A percentile compares a stretch with the other conserved stretches of the same genome.
Evolutionary conservation across 2,329 filamentous ascomycete species (phyloP).

Genomic region (Incumbomyces lentus): DNA sequence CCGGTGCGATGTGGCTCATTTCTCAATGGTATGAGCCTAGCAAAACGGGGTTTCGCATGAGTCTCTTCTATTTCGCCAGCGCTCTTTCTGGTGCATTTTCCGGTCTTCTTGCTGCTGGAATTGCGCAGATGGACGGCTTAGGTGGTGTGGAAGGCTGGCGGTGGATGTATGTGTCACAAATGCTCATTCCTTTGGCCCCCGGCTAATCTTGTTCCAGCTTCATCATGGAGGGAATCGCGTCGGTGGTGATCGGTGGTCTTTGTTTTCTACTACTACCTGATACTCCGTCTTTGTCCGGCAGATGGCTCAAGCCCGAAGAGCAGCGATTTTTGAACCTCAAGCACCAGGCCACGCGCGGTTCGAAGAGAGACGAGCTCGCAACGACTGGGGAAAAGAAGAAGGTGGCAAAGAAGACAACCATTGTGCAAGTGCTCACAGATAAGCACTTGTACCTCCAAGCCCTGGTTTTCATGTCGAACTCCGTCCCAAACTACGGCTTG

Average conservation of each 20-base stretch:
- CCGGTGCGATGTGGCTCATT: slow-evolving; percentile 2
- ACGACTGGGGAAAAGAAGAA: not conserved
- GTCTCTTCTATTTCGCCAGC: slow-evolving; percentile 29
- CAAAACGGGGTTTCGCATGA: slow-evolving; percentile 16
- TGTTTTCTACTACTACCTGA: slow-evolving; percentile 8
- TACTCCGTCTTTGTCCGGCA: slow-evolving; percentile 4
- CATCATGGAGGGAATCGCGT: slow-evolving; percentile 47
- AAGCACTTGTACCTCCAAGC: slow-evolving; percentile 39
- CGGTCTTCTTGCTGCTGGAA: slow-evolving; percentile 51
- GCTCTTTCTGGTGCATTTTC: slow-evolving; percentile 63
- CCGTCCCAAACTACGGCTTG: slow-evolving; percentile 28
- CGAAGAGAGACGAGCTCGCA: not conserved
- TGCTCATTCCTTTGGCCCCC: no score
- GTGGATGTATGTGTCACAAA: slow-evolving; percentile 40
- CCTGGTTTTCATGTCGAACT: slow-evolving; percentile 35
- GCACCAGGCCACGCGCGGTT: slow-evolving; percentile 3
- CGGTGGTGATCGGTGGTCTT: slow-evolving; percentile 40
- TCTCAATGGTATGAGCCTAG: slow-evolving; percentile 13
- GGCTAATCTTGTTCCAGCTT: slow-evolving; percentile 28
- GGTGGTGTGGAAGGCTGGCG: slow-evolving; percentile 55
- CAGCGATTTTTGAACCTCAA: slow-evolving; percentile 5
- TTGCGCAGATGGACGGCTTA: slow-evolving; percentile 51
- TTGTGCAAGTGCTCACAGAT: slow-evolving; percentile 22
- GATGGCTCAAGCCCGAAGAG: slow-evolving; percentile 8
- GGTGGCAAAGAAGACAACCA: not conserved